Evolutionary conservation across 148 eudicot species (phyloP).

Genomic region (Linanthus parryae): DNA sequence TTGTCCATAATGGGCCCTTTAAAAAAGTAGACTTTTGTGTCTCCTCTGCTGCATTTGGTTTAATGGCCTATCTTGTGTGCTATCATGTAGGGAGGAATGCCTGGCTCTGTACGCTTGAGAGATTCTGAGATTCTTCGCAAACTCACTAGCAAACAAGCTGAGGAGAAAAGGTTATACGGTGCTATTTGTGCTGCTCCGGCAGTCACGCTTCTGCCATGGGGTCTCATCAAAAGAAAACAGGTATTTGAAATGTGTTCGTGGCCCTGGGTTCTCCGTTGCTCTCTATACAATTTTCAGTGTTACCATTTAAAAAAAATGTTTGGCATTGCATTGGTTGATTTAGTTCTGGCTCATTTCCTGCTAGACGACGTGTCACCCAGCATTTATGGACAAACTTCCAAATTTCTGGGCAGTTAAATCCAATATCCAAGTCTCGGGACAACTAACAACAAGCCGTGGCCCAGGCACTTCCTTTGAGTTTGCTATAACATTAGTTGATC

Average conservation of each 20-base stretch:
- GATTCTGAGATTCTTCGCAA: conserved; percentile 62
- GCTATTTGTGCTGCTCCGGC: conserved; percentile 99
- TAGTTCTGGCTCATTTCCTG: conserved; percentile 23
- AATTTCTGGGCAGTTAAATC: conserved; percentile 77
- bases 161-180: conserved; percentile 68
- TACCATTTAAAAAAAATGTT: neutral
- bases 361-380: conserved; percentile 91
- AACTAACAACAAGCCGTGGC: conserved; percentile 96
- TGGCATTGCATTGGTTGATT: conserved; percentile 13
- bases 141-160: conserved; percentile 78
- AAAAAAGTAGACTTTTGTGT: no score
- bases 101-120: conserved; percentile 86
- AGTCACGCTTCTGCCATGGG: conserved; percentile 94
- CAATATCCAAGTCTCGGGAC: conserved; percentile 69
- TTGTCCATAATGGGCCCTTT: no score
- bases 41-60: neutral
- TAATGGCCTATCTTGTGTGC: neutral
- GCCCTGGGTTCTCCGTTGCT: neutral
- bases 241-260: conserved; percentile 21
- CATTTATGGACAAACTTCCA: conserved; percentile 78
- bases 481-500: conserved; percentile 67
- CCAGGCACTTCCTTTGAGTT: conserved; percentile 88
- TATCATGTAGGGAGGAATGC: conserved; percentile 87
- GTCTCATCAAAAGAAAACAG: conserved; percentile 67
- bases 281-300: no score